phyloP scores from a whole-genome alignment of 192 early-diverging fungal species.

The Oehlia diaphana region DNA sequence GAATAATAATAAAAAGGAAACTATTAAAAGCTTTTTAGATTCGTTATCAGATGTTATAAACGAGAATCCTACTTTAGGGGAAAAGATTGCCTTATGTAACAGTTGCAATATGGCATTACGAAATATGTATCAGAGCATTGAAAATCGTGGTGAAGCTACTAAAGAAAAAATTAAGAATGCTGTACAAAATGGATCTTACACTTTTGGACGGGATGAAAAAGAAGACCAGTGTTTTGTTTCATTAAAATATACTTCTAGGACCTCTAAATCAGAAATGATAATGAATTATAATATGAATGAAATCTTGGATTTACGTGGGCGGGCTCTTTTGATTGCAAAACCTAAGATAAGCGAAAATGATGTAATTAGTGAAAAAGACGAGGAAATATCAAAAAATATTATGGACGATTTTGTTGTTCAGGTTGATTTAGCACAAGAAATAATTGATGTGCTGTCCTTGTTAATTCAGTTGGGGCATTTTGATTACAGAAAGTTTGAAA shows the following conservation, averaged over 20 bases:
- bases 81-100: constrained; percentile 27
- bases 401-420: constrained; percentile 28
- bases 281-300: constrained; percentile 18
- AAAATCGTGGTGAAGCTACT: neutral
- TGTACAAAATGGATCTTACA: constrained; percentile 20
- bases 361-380: neutral
- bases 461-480: constrained; percentile 32
- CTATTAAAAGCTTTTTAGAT: neutral
- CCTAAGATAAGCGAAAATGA: neutral
- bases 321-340: constrained; percentile 30
- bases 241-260: neutral
- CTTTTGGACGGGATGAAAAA: constrained; percentile 16
- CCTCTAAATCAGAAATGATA: neutral
- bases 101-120: constrained; percentile 19
- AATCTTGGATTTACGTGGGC: constrained; percentile 29
- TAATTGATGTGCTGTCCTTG: constrained; percentile 5
- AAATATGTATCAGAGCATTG: constrained; percentile 25
- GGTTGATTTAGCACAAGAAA: constrained; percentile 29
- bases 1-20: neutral
- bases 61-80: neutral
- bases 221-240: constrained; percentile 16
- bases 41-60: neutral
- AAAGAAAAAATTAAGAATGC: constrained; percentile 19
- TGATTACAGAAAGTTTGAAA: constrained; percentile 25
- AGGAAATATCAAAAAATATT: neutral